Evolutionary conservation across 768 basidiomycete species (phyloP), one percentile per base, ranked within the genome.

Genomic region (Leccinum rimulosum): DNA sequence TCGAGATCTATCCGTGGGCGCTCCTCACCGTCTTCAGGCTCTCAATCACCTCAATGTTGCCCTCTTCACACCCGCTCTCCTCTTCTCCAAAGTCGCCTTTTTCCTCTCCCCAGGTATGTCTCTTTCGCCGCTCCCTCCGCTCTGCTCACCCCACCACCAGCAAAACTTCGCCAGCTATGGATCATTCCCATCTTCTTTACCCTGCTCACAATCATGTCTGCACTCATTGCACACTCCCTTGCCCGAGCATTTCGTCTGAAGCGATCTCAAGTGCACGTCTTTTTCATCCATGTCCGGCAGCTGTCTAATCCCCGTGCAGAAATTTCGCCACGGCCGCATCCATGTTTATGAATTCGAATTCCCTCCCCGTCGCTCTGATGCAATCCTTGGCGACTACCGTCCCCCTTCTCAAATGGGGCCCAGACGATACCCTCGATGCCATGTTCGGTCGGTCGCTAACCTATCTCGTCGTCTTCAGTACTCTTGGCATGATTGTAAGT

Each of bases 81-180:
- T 96, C 33, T 95, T 96, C 75, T 94, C 91, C 12, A 98, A 97
- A 76, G 94, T 98, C 22, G 96, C 95, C 0, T 96, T 95, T 76
- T 92, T 89, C 70, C 73, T 95, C 45, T 84, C 89, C 0, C 94
- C 95, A 70, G 83, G 89, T 84, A 63, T 35, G 80, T 67, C 50
- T 22, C 1, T 17, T 5, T 7, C 22, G n/a, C 30, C 27, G n/a
- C 6, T 56, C 36, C 15, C 48, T 6, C 53, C 28, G 33, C 45
- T 38, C 7, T 17, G 11, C 40, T 66, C 28, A 66, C 54, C 5
- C n/a, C 15, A 0, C 10, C 30, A 15, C 31, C 54, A 88, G 88
- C 81, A 48, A 94, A 93, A 77, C 76, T 95, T 11, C 77, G 79
- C 28, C 90, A 94, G 65, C 74, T 95, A 77, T 93, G 90, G 89